Base-by-base conservation (phyloP, 495 filamentous ascomycete genomes). In the Penicillium roqueforti region DNA sequence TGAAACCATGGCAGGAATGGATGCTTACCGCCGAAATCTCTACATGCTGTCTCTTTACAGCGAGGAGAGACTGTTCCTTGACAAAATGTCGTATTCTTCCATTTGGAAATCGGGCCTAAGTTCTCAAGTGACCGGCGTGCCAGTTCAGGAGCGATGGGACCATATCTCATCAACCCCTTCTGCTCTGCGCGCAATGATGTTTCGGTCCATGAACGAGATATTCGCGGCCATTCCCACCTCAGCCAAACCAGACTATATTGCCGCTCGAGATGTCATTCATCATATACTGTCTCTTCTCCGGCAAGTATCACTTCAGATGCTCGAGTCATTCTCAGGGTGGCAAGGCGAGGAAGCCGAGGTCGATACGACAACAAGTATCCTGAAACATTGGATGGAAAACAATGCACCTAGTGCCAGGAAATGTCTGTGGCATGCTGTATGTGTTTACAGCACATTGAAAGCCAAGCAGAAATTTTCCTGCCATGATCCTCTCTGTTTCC, bases 361-460 rank as follows among this genome's bases (percentile, higher is more conserved):
- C 23, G 23, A 46, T 28, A 19, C 26, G 14, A 16, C 23, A 11
- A 18, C 6, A 14, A n/a, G 1, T 10, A 45, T 0, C 3, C 16
- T 45, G 42, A 45, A 45, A 45, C 7, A 26, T 29, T 45, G 42
- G 42, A 45, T 45, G 42, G 42, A 45, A 18, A 29, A 18, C 25
- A 29, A 45, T 11, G 23, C 42, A 29, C 10, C 42, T 14, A 28
- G 6, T 19, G 42, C 42, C 3, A 29, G 42, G n/a, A 26, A 45
- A 45, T 45, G 42, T 29, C 22, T 45, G 14, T 45, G 42, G 42
- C 42, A 45, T 45, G 42, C 42, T 28, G n/a, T 45, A n/a, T 45
- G 42, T 29, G n/a, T 45, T 9, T 45, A 9, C 42, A 29, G 42
- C 42, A 45, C 42, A 10, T 7, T 45, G n/a, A 45, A 45, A 29